phyloP scores from a whole-genome alignment of 129 eudicot genomes.

The Escallonia herrerae region DNA sequence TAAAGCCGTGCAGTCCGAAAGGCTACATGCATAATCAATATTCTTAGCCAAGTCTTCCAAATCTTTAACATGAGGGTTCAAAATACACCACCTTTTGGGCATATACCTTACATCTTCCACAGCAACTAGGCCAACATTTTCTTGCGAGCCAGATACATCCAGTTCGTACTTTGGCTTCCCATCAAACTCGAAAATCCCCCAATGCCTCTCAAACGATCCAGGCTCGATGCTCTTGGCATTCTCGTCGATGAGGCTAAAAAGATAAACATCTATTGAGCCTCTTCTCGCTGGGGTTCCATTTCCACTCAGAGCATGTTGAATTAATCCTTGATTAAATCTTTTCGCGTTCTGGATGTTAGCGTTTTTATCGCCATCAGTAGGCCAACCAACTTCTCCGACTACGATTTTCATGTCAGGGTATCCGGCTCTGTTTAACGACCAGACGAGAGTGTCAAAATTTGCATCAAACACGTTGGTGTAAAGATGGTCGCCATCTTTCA shows the following conservation, averaged over 20 bases:
- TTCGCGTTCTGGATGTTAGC: constrained; percentile 57
- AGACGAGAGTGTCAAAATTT: constrained; percentile 72
- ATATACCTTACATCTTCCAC: constrained; percentile 57
- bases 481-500: constrained; percentile 41
- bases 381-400: constrained; percentile 96
- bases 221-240: constrained; percentile 73
- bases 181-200: constrained; percentile 92
- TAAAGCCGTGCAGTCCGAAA: constrained; percentile 76
- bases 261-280: constrained; percentile 52
- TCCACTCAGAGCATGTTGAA: constrained; percentile 48
- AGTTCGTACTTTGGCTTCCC: constrained; percentile 80
- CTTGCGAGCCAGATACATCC: constrained; percentile 38
- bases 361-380: constrained; percentile 68
- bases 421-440: constrained; percentile 67
- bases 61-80: constrained; percentile 51
- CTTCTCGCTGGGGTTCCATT: constrained; percentile 68
- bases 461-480: constrained; percentile 90
- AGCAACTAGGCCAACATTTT: constrained; percentile 38
- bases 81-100: constrained; percentile 65
- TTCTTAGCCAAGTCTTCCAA: constrained; percentile 46
- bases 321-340: constrained; percentile 64
- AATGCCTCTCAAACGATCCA: constrained; percentile 83
- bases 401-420: constrained; percentile 68
- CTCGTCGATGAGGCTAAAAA: constrained; percentile 77
- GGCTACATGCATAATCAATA: constrained; percentile 75